Percentiles rank a stretch among this genome's conserved stretches.
These are phyloP conservation scores for Stereum hirsutum DNA, from an alignment of 1,284 basidiomycete species.

Conservation along the genomic window DNA sequence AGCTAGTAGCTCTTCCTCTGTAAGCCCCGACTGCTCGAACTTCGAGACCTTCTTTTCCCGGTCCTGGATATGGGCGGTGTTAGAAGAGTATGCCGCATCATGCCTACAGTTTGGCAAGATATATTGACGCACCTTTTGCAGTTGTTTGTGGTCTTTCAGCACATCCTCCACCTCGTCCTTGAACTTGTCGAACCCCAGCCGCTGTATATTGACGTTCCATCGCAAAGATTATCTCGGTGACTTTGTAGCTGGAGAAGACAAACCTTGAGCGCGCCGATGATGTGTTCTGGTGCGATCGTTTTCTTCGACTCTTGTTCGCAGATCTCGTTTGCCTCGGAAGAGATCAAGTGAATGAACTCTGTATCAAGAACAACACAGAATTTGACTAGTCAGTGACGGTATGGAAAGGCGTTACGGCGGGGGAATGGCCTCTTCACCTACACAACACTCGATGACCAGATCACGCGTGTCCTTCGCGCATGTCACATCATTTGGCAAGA, in stretches of 20 bases:
- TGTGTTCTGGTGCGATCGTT: slow-evolving; percentile 98
- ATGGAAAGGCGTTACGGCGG: too few species aligned
- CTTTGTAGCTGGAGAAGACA: slow-evolving; percentile 17
- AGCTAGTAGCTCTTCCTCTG: slow-evolving; percentile 82
- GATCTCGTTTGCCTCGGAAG: slow-evolving; percentile 96
- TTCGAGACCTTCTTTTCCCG: slow-evolving; percentile 86
- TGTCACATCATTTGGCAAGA: slow-evolving; percentile 82
- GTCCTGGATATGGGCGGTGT: slow-evolving; percentile 38
- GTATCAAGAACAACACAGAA: too few species aligned
- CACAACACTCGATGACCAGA: slow-evolving; percentile 95
- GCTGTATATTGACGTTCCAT: too few species aligned
- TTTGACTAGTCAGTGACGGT: too few species aligned
- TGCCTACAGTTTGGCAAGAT: slow-evolving; percentile 3
- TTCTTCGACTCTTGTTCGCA: slow-evolving; percentile 99
- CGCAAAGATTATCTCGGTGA: too few species aligned
- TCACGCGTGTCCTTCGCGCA: slow-evolving; percentile 96
- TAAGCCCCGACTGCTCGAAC: slow-evolving; percentile 84
- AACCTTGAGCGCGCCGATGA: slow-evolving; percentile 87
- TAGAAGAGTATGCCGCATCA: slow-evolving; percentile 6
- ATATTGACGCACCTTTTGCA: slow-evolving; percentile 65
- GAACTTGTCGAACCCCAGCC: slow-evolving; percentile 86
- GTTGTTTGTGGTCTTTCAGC: slow-evolving; percentile 90
- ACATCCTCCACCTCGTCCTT: slow-evolving; percentile 87
- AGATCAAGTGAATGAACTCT: slow-evolving; percentile 99
- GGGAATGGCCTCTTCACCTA: slow-evolving; percentile 54